A percentile compares a stretch with the other conserved stretches of the same genome.
phyloP scores from a whole-genome alignment of 2,329 filamentous ascomycete genomes.

The Talaromyces funiculosus region DNA sequence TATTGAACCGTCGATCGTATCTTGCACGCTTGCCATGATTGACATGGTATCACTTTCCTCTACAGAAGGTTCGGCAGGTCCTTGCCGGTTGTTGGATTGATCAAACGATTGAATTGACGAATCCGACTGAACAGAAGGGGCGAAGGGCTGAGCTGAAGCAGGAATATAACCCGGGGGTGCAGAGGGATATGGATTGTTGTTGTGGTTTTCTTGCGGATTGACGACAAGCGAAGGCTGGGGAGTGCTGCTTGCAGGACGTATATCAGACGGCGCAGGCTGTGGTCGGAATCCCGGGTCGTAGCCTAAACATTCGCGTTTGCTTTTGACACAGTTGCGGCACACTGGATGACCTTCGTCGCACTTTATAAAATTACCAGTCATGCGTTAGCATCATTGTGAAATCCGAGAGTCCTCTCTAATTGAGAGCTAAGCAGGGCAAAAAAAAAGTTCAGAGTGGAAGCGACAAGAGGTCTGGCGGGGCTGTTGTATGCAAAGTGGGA shows the following conservation, averaged over 20 bases:
- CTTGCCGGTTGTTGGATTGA: slow-evolving; percentile 34
- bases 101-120: slow-evolving; percentile 38
- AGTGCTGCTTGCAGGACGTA: slow-evolving; percentile 54
- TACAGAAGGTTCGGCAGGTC: slow-evolving; percentile 61
- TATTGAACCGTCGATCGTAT: slow-evolving; percentile 25
- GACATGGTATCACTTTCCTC: slow-evolving; percentile 39
- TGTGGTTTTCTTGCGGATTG: slow-evolving; percentile 23
- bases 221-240: slow-evolving; percentile 38
- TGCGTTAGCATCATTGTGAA: slow-evolving; percentile 18
- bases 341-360: slow-evolving; percentile 94
- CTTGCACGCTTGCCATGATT: slow-evolving; percentile 31
- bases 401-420: slow-evolving; percentile 10
- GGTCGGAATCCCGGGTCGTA: slow-evolving; percentile 67
- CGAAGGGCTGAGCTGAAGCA: slow-evolving; percentile 34
- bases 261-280: slow-evolving; percentile 64
- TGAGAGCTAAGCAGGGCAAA: slow-evolving; percentile 10
- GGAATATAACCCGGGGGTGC: slow-evolving; percentile 37
- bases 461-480: slow-evolving; percentile 12
- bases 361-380: slow-evolving; percentile 44
- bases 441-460: slow-evolving; percentile 15
- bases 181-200: slow-evolving; percentile 26
- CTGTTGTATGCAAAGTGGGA: slow-evolving; percentile 19
- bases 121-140: slow-evolving; percentile 34
- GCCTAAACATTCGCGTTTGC: slow-evolving; percentile 61
- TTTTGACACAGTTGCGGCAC: slow-evolving; percentile 67